Base-by-base conservation (phyloP, 768 basidiomycete species). In the Auriscalpium vulgare region DNA sequence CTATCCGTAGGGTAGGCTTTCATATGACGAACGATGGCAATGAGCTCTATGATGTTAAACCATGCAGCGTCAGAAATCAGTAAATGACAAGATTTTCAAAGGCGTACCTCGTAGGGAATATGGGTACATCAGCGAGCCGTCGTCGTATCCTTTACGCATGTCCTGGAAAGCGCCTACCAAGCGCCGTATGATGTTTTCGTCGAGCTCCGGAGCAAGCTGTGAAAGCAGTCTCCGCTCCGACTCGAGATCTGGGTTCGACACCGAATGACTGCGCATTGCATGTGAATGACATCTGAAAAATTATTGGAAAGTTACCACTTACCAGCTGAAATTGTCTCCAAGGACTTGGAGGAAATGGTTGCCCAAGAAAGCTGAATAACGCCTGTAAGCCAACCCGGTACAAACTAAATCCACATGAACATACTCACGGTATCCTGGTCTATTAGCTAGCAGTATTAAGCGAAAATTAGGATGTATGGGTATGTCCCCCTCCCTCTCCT, bases 291-390 rank as follows among this genome's bases (percentile, higher is more conserved):
- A 34, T 0, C n/a, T 36, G 35, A 8, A 10, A 19, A 14, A 56
- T 55, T 7, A 34, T 8, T 38, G 3, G 53, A 19, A 4, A 29
- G 29, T 4, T 29, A 19, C 36, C 10, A 38, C 60, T 54, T 14
- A 66, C 64, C 69, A 73, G 59, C 82, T 82, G 66, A 87, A 85
- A 62, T 80, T 82, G 66, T 87, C 84, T 3, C 84, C 84, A 2
- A 85, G 74, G 13, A 87, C 84, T 61, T 87, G 84, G 19, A 85
- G 68, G 71, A 87, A 87, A 64, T 87, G 83, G 58, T 87, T 87
- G 1, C 84, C 84, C 21, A 87, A 72, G 77, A 87, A 87, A 1
- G 84, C 84, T 86, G 52, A 13, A 11, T 16, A 54, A n/a, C 29
- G 29, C 29, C 29, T 29, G 29, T 29, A 29, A 29, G 29, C 29